These are phyloP conservation scores for Clitopilus passeckerianus DNA, from an alignment of 768 basidiomycete species.

Conservation along the genomic window DNA sequence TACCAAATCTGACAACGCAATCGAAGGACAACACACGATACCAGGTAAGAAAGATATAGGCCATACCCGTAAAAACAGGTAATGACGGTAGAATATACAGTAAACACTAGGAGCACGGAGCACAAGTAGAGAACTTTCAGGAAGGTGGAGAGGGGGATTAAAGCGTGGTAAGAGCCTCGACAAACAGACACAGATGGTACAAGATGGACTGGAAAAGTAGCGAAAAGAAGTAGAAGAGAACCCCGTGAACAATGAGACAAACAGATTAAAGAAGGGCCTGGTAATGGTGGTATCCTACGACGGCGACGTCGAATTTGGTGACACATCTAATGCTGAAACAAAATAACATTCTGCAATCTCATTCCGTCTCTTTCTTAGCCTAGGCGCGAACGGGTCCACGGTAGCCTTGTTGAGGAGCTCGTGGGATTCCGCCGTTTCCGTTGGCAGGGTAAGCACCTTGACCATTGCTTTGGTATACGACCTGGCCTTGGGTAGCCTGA, in stretches of 20 bases:
- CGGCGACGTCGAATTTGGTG: neutral
- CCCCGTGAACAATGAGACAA: neutral
- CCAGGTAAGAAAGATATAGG: neutral
- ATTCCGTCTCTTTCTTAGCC: neutral
- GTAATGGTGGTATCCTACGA: neutral
- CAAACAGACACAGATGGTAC: neutral
- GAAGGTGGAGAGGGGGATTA: neutral
- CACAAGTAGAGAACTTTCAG: neutral
- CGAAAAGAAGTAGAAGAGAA: neutral
- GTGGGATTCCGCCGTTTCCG: slow-evolving; percentile 13
- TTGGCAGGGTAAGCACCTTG: slow-evolving; percentile 21
- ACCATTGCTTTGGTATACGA: slow-evolving; percentile 32
- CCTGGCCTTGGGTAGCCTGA: slow-evolving; percentile 17
- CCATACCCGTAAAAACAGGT: neutral
- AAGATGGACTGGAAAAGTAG: neutral
- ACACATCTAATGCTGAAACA: neutral
- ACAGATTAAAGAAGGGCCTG: neutral
- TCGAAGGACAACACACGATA: neutral
- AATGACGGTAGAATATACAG: neutral
- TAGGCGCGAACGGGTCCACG: slow-evolving; percentile 12
- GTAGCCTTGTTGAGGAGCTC: slow-evolving; percentile 24
- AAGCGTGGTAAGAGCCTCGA: neutral
- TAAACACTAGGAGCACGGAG: neutral
- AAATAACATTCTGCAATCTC: neutral
- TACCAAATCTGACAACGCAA: neutral